phyloP scores from a whole-genome alignment of 140 eudicot genomes.

The Anethum foeniculum region DNA sequence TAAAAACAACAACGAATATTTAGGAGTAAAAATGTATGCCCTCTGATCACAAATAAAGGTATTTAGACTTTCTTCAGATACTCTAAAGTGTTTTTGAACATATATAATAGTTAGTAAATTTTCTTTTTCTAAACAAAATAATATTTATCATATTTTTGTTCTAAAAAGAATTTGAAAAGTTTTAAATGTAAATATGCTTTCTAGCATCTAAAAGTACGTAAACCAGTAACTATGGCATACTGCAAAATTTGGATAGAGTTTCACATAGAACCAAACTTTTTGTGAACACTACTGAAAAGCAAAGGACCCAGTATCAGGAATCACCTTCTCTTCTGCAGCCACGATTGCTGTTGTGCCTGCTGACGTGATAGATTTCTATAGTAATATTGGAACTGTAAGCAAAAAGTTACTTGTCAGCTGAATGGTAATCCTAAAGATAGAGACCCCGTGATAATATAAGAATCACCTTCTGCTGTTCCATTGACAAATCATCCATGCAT shows the following conservation, averaged over 20 bases:
- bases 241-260: not conserved
- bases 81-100: no score
- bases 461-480: slow-evolving; percentile 88
- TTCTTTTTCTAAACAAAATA: no score
- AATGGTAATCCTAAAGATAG: not conserved
- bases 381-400: slow-evolving; percentile 71
- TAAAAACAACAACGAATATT: not conserved
- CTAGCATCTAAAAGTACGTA: not conserved
- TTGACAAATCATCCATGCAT: slow-evolving; percentile 94
- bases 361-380: slow-evolving; percentile 42
- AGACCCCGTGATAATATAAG: not conserved
- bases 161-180: no score
- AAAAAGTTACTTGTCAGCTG: slow-evolving; percentile 1
- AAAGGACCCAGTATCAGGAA: not conserved
- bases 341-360: slow-evolving; percentile 92
- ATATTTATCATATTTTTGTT: no score
- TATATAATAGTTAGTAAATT: no score
- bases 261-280: no score
- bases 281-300: no score
- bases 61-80: not conserved
- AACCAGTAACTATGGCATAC: not conserved
- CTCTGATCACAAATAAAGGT: not conserved
- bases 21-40: not conserved
- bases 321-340: slow-evolving; percentile 99
- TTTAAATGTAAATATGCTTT: not conserved